Evolutionary conservation across 2,329 filamentous ascomycete genomes (phyloP), one percentile per base, ranked within the genome.

Genomic region (Cercospora janseana): DNA sequence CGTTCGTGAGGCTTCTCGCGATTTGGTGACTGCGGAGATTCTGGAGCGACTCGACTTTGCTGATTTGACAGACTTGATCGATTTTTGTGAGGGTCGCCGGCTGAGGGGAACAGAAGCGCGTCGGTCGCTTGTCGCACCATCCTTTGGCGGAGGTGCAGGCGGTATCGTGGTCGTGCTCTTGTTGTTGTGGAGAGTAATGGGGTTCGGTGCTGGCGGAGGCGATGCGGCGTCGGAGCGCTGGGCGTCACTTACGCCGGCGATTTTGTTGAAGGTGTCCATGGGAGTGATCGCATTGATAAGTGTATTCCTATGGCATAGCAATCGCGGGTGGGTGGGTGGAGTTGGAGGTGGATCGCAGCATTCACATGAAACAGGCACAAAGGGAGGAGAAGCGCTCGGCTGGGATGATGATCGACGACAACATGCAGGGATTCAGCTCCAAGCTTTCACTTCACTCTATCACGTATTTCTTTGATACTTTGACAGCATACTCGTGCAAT

Each of bases 221-320:
- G 51, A 48, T 57, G 54, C 46, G 31, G 56, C 28, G 29, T 63
- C 55, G 12, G 58, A 59, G 38, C 45, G 50, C 24, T 46, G 31
- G 18, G 58, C 61, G 27, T 66, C 65, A 47, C 63, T 57, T 29
- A 67, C 63, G 51, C 66, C 66, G 38, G 65, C 65, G 16, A 67
- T 51, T 26, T 60, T 63, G 58, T 66, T 60, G 38, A 68, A 59
- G n/a, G 65, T 60, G 29, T 69, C 61, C 66, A 69, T 69, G 47
- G 26, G 18, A 10, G 26, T 32, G 29, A 31, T 18, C 34, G 34
- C 34, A 38, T 38, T 38, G 32, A 35, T 46, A 43, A 6, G 29
- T 12, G 29, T 46, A 46, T 21, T 13, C 23, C 15, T 46, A 38
- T 23, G 23, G 21, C 28, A 12, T 46, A 38, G 44, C 44, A 46